Conservation (phyloP, 1,284 basidiomycete species). For the Boletus sp. region DNA sequence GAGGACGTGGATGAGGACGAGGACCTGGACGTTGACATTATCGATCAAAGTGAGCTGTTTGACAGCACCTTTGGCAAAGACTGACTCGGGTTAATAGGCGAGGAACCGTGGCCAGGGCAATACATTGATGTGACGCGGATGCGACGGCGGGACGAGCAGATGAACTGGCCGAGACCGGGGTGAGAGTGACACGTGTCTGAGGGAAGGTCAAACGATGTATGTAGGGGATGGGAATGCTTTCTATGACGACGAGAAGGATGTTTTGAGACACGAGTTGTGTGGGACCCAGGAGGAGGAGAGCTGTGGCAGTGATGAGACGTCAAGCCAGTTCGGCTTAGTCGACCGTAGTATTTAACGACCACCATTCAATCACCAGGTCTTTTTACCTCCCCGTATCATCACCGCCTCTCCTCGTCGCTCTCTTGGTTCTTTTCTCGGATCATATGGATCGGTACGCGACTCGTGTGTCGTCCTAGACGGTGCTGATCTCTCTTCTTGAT, state of each 20-base stretch:
- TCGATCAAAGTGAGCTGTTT: constrained; percentile 58
- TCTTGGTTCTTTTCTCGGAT: constrained; percentile 5
- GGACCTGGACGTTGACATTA: constrained; percentile 51
- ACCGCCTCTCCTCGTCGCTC: neutral
- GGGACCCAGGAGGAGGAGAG: neutral
- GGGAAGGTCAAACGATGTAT: constrained; percentile 4
- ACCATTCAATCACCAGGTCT: constrained; percentile 4
- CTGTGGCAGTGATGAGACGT: constrained; percentile 19
- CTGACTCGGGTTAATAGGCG: constrained; percentile 40
- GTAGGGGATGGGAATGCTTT: constrained; percentile 17
- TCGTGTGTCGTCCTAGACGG: constrained; percentile 6
- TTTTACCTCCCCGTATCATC: neutral
- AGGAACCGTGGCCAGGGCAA: constrained; percentile 63
- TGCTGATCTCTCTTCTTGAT: constrained; percentile 15
- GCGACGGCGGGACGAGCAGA: constrained; percentile 48
- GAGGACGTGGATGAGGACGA: constrained; percentile 57
- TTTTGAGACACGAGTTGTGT: constrained; percentile 3
- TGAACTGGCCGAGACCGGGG: constrained; percentile 63
- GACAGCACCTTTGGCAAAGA: constrained; percentile 1
- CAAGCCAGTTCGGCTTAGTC: neutral
- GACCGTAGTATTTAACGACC: constrained; percentile 21
- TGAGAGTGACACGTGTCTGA: constrained; percentile 13
- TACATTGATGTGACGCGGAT: constrained; percentile 64
- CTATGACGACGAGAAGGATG: constrained; percentile 19
- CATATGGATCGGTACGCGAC: constrained; percentile 31